phyloP scores from a whole-genome alignment of 305 asterid genomes.

The Solanum hybrid region DNA sequence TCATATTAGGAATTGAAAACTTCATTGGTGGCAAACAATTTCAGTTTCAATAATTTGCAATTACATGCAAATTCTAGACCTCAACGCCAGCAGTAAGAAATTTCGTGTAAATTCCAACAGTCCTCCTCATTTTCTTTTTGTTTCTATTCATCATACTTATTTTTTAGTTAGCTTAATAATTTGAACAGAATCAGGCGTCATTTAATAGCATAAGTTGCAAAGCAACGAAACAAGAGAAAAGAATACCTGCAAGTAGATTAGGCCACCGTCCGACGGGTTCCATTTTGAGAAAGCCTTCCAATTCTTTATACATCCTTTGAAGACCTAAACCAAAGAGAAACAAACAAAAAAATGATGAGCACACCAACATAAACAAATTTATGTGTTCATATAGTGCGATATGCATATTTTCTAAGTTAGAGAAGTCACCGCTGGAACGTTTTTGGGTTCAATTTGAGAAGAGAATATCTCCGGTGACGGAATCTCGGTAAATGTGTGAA shows the following conservation, averaged over 20 bases:
- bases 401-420: background rate
- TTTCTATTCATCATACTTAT: background rate
- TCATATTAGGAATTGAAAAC: background rate
- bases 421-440: slow-evolving; percentile 53
- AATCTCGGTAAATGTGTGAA: slow-evolving; percentile 30
- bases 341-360: background rate
- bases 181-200: background rate
- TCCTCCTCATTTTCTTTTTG: background rate
- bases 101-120: background rate
- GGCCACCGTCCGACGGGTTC: slow-evolving; percentile 78
- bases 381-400: background rate
- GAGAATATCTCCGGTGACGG: slow-evolving; percentile 63
- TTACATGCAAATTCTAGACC: background rate
- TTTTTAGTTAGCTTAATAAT: background rate
- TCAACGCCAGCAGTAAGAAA: background rate
- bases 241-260: slow-evolving; percentile 69
- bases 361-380: background rate
- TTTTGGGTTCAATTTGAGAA: slow-evolving; percentile 54
- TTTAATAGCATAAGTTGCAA: background rate
- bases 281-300: slow-evolving; percentile 81
- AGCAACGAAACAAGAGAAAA: background rate
- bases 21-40: background rate
- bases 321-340: slow-evolving; percentile 31
- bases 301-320: slow-evolving; percentile 48
- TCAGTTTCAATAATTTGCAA: background rate